Evolutionary conservation across 2,329 filamentous ascomycete species (phyloP).

Genomic region (Trichoderma koningiopsis): DNA sequence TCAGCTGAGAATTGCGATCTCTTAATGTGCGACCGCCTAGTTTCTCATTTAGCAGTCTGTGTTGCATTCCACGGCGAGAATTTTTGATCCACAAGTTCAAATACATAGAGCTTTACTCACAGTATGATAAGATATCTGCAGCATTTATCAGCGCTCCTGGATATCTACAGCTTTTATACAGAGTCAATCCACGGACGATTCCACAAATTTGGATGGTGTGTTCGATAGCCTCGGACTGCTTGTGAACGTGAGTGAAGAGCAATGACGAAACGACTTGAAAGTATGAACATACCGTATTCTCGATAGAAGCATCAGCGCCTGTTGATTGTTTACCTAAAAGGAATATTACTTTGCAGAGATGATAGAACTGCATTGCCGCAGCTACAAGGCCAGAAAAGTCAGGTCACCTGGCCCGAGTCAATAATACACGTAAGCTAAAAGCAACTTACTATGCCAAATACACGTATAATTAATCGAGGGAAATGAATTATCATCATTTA

Average conservation of each 20-base stretch:
- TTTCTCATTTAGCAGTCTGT: not conserved
- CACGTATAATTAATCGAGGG: constrained; percentile 18
- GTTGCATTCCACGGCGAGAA: not conserved
- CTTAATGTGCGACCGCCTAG: constrained; percentile 1
- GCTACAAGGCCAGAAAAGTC: not conserved
- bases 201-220: constrained; percentile 1
- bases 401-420: not conserved
- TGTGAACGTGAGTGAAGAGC: not conserved
- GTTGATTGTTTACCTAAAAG: not conserved
- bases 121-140: constrained; percentile 5
- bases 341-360: constrained; percentile 17
- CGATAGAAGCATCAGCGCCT: not conserved
- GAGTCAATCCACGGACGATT: constrained; percentile 7
- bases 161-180: constrained; percentile 2
- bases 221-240: not conserved
- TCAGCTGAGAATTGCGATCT: not conserved
- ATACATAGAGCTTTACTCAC: not conserved
- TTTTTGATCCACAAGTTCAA: not conserved
- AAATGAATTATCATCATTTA: constrained; percentile 13
- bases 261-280: not conserved
- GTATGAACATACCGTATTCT: not conserved
- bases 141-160: constrained; percentile 21
- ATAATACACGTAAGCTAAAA: not conserved
- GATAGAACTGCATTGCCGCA: constrained; percentile 24
- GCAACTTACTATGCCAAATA: constrained; percentile 16